phyloP scores from a whole-genome alignment of 2,329 filamentous ascomycete genomes.

The Nannizziopsis barbatae region DNA sequence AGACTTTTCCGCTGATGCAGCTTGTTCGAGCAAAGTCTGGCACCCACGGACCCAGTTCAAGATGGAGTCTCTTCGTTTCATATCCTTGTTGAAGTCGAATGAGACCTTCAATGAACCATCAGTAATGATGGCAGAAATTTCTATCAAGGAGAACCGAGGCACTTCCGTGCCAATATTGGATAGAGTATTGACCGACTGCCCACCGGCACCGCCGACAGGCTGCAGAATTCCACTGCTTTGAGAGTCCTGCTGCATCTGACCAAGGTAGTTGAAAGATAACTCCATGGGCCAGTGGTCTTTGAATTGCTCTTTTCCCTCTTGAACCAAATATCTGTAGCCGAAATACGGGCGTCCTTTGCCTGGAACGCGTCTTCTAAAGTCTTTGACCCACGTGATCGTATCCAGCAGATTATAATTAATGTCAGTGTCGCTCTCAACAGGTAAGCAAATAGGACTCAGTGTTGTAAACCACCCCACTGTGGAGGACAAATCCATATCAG shows the following conservation, averaged over 20 bases:
- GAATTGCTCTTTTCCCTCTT: slow-evolving; percentile 22
- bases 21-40: slow-evolving; percentile 8
- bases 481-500: slow-evolving; percentile 35
- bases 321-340: slow-evolving; percentile 22
- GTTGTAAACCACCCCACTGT: slow-evolving; percentile 44
- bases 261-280: slow-evolving; percentile 35
- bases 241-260: slow-evolving; percentile 35
- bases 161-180: slow-evolving; percentile 13
- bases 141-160: slow-evolving; percentile 13
- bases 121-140: slow-evolving; percentile 12
- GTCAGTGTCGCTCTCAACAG: slow-evolving; percentile 8
- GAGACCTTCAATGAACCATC: slow-evolving; percentile 10
- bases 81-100: slow-evolving; percentile 12
- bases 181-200: slow-evolving; percentile 13
- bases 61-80: slow-evolving; percentile 10
- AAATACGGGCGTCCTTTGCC: slow-evolving; percentile 29
- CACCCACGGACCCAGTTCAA: slow-evolving; percentile 12
- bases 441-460: slow-evolving; percentile 33
- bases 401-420: slow-evolving; percentile 20
- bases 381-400: slow-evolving; percentile 30
- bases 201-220: slow-evolving; percentile 10
- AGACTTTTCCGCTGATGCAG: neutral
- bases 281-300: slow-evolving; percentile 35
- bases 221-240: slow-evolving; percentile 31
- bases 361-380: slow-evolving; percentile 26